These are phyloP conservation scores for Sugiyamaella americana DNA, from an alignment of 805 yeast genomes.

Conservation along the genomic window DNA sequence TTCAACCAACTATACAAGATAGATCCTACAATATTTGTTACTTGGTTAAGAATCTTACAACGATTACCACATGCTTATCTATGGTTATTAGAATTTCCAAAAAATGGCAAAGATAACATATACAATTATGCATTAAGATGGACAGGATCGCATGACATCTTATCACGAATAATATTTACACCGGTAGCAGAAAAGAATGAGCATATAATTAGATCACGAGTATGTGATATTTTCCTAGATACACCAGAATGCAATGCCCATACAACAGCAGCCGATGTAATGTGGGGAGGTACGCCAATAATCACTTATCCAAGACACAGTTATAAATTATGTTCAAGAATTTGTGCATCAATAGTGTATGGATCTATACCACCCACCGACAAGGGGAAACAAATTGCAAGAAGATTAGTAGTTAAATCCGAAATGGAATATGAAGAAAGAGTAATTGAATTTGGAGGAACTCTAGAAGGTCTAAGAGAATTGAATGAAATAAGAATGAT, in stretches of 20 bases:
- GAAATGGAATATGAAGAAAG: constrained; percentile 26
- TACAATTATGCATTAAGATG: constrained; percentile 24
- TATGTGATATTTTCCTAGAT: constrained; percentile 30
- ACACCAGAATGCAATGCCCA: constrained; percentile 35
- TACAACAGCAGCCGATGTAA: constrained; percentile 32
- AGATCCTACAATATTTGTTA: constrained; percentile 27
- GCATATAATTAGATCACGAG: constrained; percentile 29
- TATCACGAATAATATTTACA: constrained; percentile 27
- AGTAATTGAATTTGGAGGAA: constrained; percentile 21
- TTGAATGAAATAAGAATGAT: constrained; percentile 19
- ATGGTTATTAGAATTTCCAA: constrained; percentile 32
- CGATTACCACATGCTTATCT: constrained; percentile 27
- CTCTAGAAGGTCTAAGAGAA: constrained; percentile 12
- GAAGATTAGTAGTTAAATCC: constrained; percentile 20
- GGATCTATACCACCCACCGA: constrained; percentile 19
- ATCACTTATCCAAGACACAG: constrained; percentile 28
- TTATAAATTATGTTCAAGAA: constrained; percentile 30
- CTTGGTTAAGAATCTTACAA: constrained; percentile 27
- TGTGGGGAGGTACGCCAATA: constrained; percentile 32
- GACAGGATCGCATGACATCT: constrained; percentile 22
- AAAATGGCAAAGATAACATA: constrained; percentile 24
- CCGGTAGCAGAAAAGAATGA: constrained; percentile 30
- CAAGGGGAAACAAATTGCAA: constrained; percentile 8
- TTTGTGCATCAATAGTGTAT: constrained; percentile 27
- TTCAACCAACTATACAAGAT: constrained; percentile 33